Base-by-base conservation (phyloP, 306 rosid genomes). In the Malus orientalis region DNA sequence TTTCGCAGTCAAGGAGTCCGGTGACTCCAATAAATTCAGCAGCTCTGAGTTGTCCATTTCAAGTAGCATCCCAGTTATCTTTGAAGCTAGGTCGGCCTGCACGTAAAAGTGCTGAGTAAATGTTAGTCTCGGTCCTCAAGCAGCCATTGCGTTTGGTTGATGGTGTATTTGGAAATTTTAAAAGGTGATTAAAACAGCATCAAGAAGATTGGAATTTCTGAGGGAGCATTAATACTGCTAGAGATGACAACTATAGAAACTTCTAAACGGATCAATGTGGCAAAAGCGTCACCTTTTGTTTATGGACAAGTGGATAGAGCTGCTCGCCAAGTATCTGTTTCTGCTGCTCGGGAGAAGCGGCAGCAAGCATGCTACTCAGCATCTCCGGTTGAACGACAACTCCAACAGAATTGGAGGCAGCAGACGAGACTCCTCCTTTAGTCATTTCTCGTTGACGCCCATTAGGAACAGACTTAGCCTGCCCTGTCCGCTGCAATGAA, bases 21-120 rank as follows among this genome's bases (percentile, higher is more conserved):
- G 96, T 40, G 98, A 93, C 82, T 88, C 93, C 86, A 91, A 77
- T 76, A 93, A 87, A 60, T 83, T 87, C 78, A 93, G 85, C 88
- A 90, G 75, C 81, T 93, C 97, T 30, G 86, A 85, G 81, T 84
- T 90, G 88, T 93, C 94, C 98, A 93, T 91, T 84, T 93, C 97
- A 88, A 91, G 81, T 67, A 93, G 94, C 98, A 93, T 93, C 77
- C 98, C 97, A 19, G 98, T 93, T 36, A 93, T 87, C 82, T 93
- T 93, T 16, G 93, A 81, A n/a, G 91, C 88, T 55, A 89, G 85
- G 61, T 74, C 84, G 71, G 96, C 91, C 97, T 93, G 93, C 87
- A 83, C 62, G 74, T 74, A 36, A 67, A 75, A 71, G 61, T 19
- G 23, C 15, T 38, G 5, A 25, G 32, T 55, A 23, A 33, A 19